Percentiles rank a stretch among this genome's conserved stretches.
Evolutionary conservation across 179 eudicot species (phyloP).

Genomic region (Corrigiola litoralis): DNA sequence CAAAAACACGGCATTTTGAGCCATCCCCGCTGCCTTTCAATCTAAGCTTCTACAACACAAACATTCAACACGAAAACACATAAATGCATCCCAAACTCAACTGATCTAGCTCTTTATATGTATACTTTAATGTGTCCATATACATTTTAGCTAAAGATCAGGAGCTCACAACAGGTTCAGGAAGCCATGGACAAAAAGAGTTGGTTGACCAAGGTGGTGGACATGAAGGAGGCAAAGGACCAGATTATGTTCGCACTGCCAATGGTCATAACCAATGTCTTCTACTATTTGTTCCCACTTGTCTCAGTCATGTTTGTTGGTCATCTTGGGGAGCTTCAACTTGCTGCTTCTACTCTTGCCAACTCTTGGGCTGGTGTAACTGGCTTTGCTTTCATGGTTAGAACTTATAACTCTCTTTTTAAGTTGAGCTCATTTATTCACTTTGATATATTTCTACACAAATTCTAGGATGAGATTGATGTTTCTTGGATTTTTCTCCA

Average conservation of each 20-base stretch:
- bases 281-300: conserved; percentile 20
- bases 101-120: too few species aligned
- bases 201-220: conserved; percentile 10
- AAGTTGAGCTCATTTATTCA: neutral
- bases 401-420: neutral
- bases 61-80: too few species aligned
- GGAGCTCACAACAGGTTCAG: too few species aligned
- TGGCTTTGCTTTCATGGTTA: conserved; percentile 53
- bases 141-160: too few species aligned
- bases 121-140: too few species aligned
- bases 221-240: conserved; percentile 9
- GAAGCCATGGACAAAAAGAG: neutral
- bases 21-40: too few species aligned
- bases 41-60: too few species aligned
- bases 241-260: conserved; percentile 13
- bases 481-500: too few species aligned
- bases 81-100: too few species aligned
- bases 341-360: conserved; percentile 54
- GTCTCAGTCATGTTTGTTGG: conserved; percentile 62
- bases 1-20: too few species aligned
- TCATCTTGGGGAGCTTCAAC: conserved; percentile 55
- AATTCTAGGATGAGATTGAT: too few species aligned
- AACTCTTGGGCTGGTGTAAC: conserved; percentile 54
- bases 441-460: neutral
- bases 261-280: conserved; percentile 17